phyloP scores from a whole-genome alignment of 2,329 filamentous ascomycete genomes.

The Aspergillus udagawae region DNA sequence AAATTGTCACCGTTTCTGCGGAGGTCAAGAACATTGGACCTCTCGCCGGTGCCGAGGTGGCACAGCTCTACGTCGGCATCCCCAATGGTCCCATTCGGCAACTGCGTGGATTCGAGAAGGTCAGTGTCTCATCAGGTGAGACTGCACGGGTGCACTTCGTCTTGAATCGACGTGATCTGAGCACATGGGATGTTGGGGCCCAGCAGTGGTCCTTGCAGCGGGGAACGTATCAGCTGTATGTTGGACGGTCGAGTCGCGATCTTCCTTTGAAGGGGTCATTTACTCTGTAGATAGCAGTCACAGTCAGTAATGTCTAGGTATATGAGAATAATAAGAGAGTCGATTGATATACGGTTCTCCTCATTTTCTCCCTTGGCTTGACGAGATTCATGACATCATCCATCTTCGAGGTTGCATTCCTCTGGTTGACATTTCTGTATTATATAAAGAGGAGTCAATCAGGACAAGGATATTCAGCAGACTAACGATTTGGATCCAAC shows the following conservation, averaged over 20 bases:
- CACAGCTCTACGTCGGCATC: constrained; percentile 53
- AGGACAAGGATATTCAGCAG: neutral
- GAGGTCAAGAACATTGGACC: constrained; percentile 49
- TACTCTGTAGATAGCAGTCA: neutral
- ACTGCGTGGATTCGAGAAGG: constrained; percentile 52
- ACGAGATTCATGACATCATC: neutral
- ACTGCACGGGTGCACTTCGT: constrained; percentile 40
- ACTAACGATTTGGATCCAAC: neutral
- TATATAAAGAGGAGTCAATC: neutral
- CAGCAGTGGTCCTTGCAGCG: constrained; percentile 21
- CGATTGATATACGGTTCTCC: neutral
- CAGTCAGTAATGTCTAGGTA: neutral
- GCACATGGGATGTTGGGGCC: constrained; percentile 24
- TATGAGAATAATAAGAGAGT: neutral
- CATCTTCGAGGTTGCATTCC: neutral
- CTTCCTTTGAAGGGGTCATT: constrained; percentile 15
- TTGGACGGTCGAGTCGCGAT: constrained; percentile 21
- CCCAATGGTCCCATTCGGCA: constrained; percentile 29
- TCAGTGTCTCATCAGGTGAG: constrained; percentile 39
- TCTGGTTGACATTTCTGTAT: neutral
- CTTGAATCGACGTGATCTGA: constrained; percentile 33
- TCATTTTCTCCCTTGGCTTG: neutral
- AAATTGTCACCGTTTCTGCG: constrained; percentile 45
- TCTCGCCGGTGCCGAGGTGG: constrained; percentile 45
- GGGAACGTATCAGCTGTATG: constrained; percentile 17